A percentile compares a stretch with the other conserved stretches of the same genome.
These are phyloP conservation scores for Rhodotorula sp. DNA, from an alignment of 1,284 basidiomycete species.

Conservation along the genomic window DNA sequence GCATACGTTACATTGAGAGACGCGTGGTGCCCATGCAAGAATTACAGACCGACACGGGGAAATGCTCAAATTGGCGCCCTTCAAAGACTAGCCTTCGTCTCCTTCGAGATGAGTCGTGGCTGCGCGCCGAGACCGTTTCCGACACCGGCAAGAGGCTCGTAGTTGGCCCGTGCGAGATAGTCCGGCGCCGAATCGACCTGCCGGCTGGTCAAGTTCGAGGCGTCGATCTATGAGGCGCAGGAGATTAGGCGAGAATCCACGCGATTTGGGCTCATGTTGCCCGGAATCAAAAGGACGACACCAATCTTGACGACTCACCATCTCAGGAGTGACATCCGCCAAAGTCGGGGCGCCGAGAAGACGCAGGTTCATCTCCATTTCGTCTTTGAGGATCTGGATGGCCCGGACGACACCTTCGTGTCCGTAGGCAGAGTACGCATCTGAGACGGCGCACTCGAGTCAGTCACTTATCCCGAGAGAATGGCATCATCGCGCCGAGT, in stretches of 20 bases:
- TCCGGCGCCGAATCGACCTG: conserved; percentile 26
- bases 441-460: conserved; percentile 55
- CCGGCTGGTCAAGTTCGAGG: conserved; percentile 15
- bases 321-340: conserved; percentile 72
- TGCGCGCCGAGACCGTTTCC: conserved; percentile 36
- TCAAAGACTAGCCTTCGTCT: conserved; percentile 23
- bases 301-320: conserved; percentile 58
- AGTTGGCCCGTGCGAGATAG: conserved; percentile 33
- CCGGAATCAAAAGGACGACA: not conserved
- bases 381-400: conserved; percentile 61
- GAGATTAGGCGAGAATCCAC: not conserved
- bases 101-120: conserved; percentile 29
- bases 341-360: conserved; percentile 77
- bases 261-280: not conserved
- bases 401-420: conserved; percentile 57
- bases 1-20: not conserved
- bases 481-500: not conserved
- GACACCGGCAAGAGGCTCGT: conserved; percentile 37
- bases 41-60: too few relatives aligned
- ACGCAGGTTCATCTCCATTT: conserved; percentile 80
- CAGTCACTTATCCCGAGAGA: not conserved
- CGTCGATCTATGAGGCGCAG: conserved; percentile 25
- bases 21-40: too few relatives aligned
- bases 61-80: not conserved
- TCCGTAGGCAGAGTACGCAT: conserved; percentile 86